Evolutionary conservation across 148 eudicot species (phyloP).

Genomic region (Nepenthes gracilis): DNA sequence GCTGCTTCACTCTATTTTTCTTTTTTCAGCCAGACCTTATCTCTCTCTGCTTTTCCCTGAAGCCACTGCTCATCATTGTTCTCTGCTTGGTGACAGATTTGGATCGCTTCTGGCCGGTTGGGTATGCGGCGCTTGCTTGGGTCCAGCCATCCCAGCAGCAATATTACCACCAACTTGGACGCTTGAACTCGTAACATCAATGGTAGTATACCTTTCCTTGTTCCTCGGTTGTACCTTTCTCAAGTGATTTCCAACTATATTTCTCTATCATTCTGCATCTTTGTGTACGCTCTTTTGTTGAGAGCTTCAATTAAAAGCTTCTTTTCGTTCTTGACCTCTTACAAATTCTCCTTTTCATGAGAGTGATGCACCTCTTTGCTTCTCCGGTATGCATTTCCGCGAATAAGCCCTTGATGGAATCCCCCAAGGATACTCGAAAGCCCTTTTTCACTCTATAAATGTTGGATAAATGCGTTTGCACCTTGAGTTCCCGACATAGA

Average conservation of each 20-base stretch:
- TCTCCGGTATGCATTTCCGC: too few species aligned
- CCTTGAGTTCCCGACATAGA: too few species aligned
- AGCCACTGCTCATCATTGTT: background rate
- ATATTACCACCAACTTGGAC: conserved; percentile 70
- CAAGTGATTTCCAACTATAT: conserved; percentile 22
- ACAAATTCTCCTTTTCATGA: too few species aligned
- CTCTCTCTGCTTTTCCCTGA: background rate
- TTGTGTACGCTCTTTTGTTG: too few species aligned
- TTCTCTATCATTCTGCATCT: too few species aligned
- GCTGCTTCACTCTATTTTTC: background rate
- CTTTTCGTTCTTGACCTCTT: too few species aligned
- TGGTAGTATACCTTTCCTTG: conserved; percentile 54
- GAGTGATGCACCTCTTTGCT: too few species aligned
- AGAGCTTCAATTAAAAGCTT: too few species aligned
- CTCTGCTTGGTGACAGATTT: conserved; percentile 34
- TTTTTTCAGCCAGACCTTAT: background rate
- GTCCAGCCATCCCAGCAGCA: conserved; percentile 61
- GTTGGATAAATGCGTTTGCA: too few species aligned
- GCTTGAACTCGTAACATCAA: conserved; percentile 77
- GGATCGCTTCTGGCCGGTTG: conserved; percentile 88
- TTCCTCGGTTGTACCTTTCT: conserved; percentile 86
- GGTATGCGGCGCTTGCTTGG: conserved; percentile 68
- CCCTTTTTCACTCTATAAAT: too few species aligned
- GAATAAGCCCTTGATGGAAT: too few species aligned
- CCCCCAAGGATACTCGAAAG: too few species aligned